Base-by-base conservation (phyloP, 2,329 filamentous ascomycete species). In the Cladobotryum mycophilum region DNA sequence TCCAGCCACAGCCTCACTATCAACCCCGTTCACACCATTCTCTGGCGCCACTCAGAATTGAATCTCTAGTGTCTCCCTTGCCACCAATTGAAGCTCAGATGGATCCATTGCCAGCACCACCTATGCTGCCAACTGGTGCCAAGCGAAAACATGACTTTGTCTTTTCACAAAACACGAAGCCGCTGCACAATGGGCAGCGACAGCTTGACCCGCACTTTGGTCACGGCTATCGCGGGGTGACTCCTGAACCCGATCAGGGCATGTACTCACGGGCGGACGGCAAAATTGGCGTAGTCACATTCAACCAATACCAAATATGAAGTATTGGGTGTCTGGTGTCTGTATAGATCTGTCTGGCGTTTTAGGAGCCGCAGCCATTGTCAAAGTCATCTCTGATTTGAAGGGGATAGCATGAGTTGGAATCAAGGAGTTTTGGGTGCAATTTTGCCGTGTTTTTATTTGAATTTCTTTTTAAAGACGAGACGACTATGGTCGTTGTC, bases 121-220 rank as follows among this genome's bases (percentile, higher is more conserved):
- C 65, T 1, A 34, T 57, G 9, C 40, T 65, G 20, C 55, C 54
- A 5, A 61, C 61, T 0, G 68, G 67, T 2, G 64, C 62, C 38
- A 70, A 70, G 60, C 65, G 68, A 33, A 70, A 70, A 53, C 67
- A 67, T 43, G 66, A 69, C 41, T 53, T 53, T 11, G 64, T 67
- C 49, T 70, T 70, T 45, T 47, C 57, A 7, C 63, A 68, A 42
- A 65, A 55, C 49, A 54, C 53, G 3, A 57, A 61, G 17, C 60
- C 67, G 2, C 60, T 71, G 5, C 64, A 65, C 58, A 70, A 73
- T 37, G 65, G 69, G 3, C 63, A 68, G 53, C 62, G 70, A 25
- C 69, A 68, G 46, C 52, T 61, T 15, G 70, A 72, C 12, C 48
- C 60, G 2, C 65, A 70, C 51, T 61, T 62, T 35, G 53, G 58